Evolutionary conservation across 768 basidiomycete genomes (phyloP).

Genomic region (Multifurca ochricompacta): DNA sequence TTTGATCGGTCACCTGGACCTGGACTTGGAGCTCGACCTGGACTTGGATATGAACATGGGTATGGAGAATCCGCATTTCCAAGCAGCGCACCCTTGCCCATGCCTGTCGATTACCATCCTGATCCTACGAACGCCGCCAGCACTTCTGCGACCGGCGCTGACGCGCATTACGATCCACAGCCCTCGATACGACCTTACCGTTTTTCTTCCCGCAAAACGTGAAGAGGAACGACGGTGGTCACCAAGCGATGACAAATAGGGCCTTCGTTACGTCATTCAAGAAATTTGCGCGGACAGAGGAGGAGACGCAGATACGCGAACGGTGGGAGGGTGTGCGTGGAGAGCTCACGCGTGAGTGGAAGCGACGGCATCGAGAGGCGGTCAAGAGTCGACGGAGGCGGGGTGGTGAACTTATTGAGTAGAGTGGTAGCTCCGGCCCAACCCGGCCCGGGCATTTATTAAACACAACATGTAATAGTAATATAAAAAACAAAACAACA

Average conservation of each 20-base stretch:
- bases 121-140: background rate
- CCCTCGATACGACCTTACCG: constrained; percentile 9
- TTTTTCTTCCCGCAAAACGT: constrained; percentile 14
- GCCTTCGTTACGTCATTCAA: no score
- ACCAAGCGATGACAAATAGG: no score
- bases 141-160: background rate
- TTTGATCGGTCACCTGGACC: constrained; percentile 63
- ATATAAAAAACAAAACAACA: no score
- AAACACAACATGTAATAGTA: no score
- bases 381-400: constrained; percentile 54
- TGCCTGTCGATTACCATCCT: background rate
- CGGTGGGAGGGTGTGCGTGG: constrained; percentile 65
- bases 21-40: constrained; percentile 59
- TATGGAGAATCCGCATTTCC: background rate
- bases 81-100: background rate
- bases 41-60: constrained; percentile 44
- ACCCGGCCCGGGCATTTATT: no score
- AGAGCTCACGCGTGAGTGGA: constrained; percentile 70
- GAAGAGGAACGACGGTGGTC: constrained; percentile 29
- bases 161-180: background rate
- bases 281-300: constrained; percentile 45
- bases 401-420: constrained; percentile 35
- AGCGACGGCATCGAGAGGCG: constrained; percentile 67
- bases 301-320: constrained; percentile 52
- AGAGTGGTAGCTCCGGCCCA: no score